phyloP scores from a whole-genome alignment of 2,329 filamentous ascomycete genomes.

The Talaromyces sp. region DNA sequence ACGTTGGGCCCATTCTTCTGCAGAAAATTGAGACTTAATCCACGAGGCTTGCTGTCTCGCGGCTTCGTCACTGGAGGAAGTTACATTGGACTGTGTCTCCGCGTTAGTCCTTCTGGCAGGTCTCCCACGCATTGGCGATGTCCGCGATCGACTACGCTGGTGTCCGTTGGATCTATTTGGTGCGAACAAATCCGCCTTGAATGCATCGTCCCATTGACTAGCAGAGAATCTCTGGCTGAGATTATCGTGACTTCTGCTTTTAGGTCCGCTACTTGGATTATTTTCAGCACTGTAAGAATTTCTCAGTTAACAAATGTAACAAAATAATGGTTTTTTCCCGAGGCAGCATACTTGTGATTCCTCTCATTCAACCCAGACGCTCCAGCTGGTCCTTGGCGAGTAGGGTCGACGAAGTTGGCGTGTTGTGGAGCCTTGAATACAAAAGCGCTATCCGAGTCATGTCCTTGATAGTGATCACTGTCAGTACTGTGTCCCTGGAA shows the following conservation, averaged over 20 bases:
- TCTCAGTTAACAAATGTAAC: not conserved
- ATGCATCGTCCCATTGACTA: conserved; percentile 34
- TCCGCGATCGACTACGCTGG: conserved; percentile 13
- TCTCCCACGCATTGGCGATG: conserved; percentile 15
- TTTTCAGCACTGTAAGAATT: not conserved
- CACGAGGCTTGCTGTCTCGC: conserved; percentile 20
- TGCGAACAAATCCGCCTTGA: conserved; percentile 33
- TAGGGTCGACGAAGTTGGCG: not conserved
- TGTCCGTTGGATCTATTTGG: conserved; percentile 22
- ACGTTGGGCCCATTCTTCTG: conserved; percentile 33
- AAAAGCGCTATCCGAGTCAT: conserved; percentile 19
- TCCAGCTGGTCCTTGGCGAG: not conserved
- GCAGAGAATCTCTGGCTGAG: conserved; percentile 37
- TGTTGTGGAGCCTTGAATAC: conserved; percentile 5
- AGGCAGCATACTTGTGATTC: not conserved
- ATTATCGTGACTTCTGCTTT: conserved; percentile 28
- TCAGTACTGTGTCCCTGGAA: conserved; percentile 22
- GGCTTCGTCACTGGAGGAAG: conserved; percentile 16
- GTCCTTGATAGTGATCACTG: conserved; percentile 21
- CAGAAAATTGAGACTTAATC: conserved; percentile 32
- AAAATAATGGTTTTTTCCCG: not conserved
- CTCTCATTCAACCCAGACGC: not conserved
- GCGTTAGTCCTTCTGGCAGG: conserved; percentile 10
- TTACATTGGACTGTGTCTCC: conserved; percentile 10
- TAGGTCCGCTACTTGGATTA: conserved; percentile 17